Evolutionary conservation across 257 asterid genomes (phyloP), one percentile per base, ranked within the genome.

Genomic region (Leptodermis oblonga): DNA sequence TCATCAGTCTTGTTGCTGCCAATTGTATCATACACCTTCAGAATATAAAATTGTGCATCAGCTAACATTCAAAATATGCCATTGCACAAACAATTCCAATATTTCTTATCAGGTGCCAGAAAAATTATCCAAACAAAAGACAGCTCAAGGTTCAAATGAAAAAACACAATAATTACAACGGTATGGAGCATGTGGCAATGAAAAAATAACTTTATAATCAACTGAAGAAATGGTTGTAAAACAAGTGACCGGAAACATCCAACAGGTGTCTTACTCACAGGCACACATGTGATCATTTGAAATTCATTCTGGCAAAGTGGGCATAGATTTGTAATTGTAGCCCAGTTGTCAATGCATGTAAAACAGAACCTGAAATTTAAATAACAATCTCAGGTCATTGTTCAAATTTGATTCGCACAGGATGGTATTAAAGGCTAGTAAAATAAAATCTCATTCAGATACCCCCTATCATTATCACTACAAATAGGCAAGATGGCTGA

Each of bases 261-360:
- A 45, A 65, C 52, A 37, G 43, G 69, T 52, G 11, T 58, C 25
- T 83, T 79, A 90, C 99, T 86, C 88, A 93, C 99, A 62, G 99
- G 99, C 76, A 93, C 97, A 83, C 99, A 93, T 56, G 99, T 93
- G 84, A 93, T 93, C 84, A 89, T 71, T 79, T 93, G 99, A 86
- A 90, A 90, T 79, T 87, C 99, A 79, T 84, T 85, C 92, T 90
- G 96, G 86, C 99, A 93, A 66, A 93, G 96, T 55, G 99, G 99
- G 71, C 99, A 93, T 36, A 93, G 86, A 81, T 89, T 93, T 66
- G 99, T 93, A 80, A 93, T 90, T 79, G 95, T 85, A 74, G 96
- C 96, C 99, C 99, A 93, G 82, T 93, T 93, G 91, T 93, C 99
- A 79, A 93, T 90, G 91, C 99, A 90, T 17, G 96, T 79, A 84